phyloP scores from a whole-genome alignment of 148 eudicot genomes.

The Camellia japonica region DNA sequence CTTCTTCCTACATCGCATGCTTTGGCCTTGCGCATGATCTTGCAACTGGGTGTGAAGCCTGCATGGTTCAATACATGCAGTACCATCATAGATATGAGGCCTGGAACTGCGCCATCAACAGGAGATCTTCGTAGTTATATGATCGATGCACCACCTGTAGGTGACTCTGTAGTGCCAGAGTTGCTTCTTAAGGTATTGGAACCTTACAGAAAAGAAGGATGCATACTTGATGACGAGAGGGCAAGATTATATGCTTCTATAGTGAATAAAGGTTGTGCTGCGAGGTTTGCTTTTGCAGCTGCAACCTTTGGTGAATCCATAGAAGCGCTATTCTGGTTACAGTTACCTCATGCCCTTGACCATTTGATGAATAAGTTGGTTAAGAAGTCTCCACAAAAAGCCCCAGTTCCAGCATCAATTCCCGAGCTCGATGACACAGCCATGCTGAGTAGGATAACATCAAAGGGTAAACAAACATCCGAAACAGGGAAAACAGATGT shows the following conservation, averaged over 20 bases:
- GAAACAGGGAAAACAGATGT: slow-evolving; percentile 55
- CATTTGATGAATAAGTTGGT: slow-evolving; percentile 68
- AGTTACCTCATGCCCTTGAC: slow-evolving; percentile 78
- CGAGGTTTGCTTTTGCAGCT: slow-evolving; percentile 94
- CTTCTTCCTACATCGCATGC: too few species aligned
- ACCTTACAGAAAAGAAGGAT: slow-evolving; percentile 90
- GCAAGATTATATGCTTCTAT: slow-evolving; percentile 75
- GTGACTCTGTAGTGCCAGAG: slow-evolving; percentile 93
- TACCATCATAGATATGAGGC: slow-evolving; percentile 43
- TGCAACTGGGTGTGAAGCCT: slow-evolving; percentile 92
- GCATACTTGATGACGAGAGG: slow-evolving; percentile 92
- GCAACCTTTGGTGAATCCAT: slow-evolving; percentile 89
- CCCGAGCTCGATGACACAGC: slow-evolving; percentile 66
- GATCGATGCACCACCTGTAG: slow-evolving; percentile 63
- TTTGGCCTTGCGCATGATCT: slow-evolving; percentile 93
- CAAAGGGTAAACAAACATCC: slow-evolving; percentile 62
- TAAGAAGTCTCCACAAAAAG: slow-evolving; percentile 57
- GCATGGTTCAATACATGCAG: slow-evolving; percentile 76
- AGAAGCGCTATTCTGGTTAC: slow-evolving; percentile 96
- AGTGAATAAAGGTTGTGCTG: slow-evolving; percentile 63
- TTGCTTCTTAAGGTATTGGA: slow-evolving; percentile 96
- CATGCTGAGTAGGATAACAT: slow-evolving; percentile 68
- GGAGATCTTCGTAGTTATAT: slow-evolving; percentile 91
- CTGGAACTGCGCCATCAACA: slow-evolving; percentile 48
- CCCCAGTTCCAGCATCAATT: slow-evolving; percentile 37